Percentiles rank a stretch among this genome's conserved stretches.
These are phyloP conservation scores for Grigorovia humatica DNA, from an alignment of 805 yeast species.

Conservation along the genomic window DNA sequence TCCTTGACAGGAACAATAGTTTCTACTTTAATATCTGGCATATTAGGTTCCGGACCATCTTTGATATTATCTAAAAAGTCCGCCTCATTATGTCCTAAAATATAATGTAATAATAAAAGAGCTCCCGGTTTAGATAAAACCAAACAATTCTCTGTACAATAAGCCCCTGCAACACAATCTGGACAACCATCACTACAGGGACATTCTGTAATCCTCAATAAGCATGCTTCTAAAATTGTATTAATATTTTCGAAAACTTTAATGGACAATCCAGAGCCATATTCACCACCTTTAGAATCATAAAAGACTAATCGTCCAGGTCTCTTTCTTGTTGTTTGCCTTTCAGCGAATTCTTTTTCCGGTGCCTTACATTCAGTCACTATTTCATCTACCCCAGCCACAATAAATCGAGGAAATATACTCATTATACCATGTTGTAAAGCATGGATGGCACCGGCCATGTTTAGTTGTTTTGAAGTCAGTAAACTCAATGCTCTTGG, in stretches of 20 bases:
- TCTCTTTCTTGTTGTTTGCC: conserved; percentile 60
- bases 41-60: conserved; percentile 66
- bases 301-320: conserved; percentile 82
- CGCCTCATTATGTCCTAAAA: conserved; percentile 43
- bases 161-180: conserved; percentile 72
- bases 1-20: conserved; percentile 49
- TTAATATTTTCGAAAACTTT: conserved; percentile 75
- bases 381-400: conserved; percentile 67
- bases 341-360: conserved; percentile 80
- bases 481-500: conserved; percentile 48
- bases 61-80: conserved; percentile 30
- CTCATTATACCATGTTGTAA: conserved; percentile 87
- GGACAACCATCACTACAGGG: conserved; percentile 62
- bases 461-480: conserved; percentile 44
- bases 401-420: conserved; percentile 61
- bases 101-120: conserved; percentile 48
- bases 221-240: conserved; percentile 50
- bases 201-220: conserved; percentile 52
- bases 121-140: conserved; percentile 89
- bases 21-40: conserved; percentile 61
- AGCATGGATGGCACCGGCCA: conserved; percentile 93
- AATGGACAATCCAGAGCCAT: conserved; percentile 70
- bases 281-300: conserved; percentile 73
- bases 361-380: conserved; percentile 96
- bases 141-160: conserved; percentile 69